Evolutionary conservation across 768 basidiomycete genomes (phyloP).

Genomic region (Pleurotus salmoneostramineus): DNA sequence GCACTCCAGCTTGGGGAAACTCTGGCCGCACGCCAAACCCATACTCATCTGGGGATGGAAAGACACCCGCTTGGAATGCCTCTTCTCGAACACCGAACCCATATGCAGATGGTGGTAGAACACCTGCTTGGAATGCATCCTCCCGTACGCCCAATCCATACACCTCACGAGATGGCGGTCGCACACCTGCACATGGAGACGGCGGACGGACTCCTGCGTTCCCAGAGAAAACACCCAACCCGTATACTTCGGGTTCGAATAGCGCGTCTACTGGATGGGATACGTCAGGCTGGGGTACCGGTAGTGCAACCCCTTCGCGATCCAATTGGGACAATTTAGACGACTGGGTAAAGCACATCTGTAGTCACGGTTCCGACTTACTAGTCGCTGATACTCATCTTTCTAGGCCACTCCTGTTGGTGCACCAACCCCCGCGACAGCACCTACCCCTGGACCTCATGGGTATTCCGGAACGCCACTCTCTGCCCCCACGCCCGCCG

Average conservation of each 20-base stretch:
- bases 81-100: constrained; percentile 71
- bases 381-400: constrained; percentile 53
- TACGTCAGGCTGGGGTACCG: constrained; percentile 7
- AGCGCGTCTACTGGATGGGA: constrained; percentile 15
- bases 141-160: constrained; percentile 75
- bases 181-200: constrained; percentile 36
- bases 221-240: constrained; percentile 1
- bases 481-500: constrained; percentile 33
- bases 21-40: constrained; percentile 68
- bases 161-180: constrained; percentile 35
- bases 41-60: constrained; percentile 50
- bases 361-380: neutral
- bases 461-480: constrained; percentile 11
- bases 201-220: neutral
- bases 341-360: constrained; percentile 15
- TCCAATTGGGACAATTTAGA: constrained; percentile 22
- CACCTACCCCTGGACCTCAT: constrained; percentile 15
- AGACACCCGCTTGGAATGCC: constrained; percentile 62
- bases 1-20: constrained; percentile 55
- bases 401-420: constrained; percentile 40
- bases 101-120: constrained; percentile 52
- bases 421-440: constrained; percentile 28
- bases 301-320: constrained; percentile 23
- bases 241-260: constrained; percentile 10
- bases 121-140: constrained; percentile 63